A percentile compares a stretch with the other conserved stretches of the same genome.
These are phyloP conservation scores for Ilex paraguariensis DNA, from an alignment of 305 asterid species.

Conservation along the genomic window DNA sequence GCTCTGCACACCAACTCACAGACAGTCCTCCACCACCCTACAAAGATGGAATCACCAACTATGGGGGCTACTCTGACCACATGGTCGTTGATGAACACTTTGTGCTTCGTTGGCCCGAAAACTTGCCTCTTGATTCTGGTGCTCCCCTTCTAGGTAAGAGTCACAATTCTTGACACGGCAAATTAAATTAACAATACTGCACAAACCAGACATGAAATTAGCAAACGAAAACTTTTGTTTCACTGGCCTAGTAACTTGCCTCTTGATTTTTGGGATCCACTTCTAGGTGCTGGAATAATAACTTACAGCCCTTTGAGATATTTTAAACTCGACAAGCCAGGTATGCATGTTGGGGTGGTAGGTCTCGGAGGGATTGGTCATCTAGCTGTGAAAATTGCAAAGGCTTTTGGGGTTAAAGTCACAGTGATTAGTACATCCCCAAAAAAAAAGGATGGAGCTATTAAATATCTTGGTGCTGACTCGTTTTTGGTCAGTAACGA, in stretches of 20 bases:
- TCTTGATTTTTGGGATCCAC: no score
- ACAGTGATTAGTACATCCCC: no score
- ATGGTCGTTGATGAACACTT: constrained; percentile 10
- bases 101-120: constrained; percentile 11
- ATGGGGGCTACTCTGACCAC: constrained; percentile 11
- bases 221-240: no score
- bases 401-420: no score
- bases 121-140: constrained; percentile 9
- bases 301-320: constrained; percentile 5
- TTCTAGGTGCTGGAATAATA: no score
- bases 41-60: constrained; percentile 9
- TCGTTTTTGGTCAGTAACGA: constrained; percentile 2
- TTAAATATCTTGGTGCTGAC: constrained; percentile 6
- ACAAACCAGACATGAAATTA: no score
- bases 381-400: no score
- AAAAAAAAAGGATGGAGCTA: background rate
- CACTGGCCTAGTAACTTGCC: no score
- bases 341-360: background rate
- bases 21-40: background rate
- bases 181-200: no score
- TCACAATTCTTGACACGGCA: no score
- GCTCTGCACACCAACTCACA: background rate
- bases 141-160: constrained; percentile 6
- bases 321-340: constrained; percentile 7
- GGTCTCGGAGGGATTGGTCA: no score